phyloP scores from a whole-genome alignment of 345 rosid genomes.

The Murraya paniculata region DNA sequence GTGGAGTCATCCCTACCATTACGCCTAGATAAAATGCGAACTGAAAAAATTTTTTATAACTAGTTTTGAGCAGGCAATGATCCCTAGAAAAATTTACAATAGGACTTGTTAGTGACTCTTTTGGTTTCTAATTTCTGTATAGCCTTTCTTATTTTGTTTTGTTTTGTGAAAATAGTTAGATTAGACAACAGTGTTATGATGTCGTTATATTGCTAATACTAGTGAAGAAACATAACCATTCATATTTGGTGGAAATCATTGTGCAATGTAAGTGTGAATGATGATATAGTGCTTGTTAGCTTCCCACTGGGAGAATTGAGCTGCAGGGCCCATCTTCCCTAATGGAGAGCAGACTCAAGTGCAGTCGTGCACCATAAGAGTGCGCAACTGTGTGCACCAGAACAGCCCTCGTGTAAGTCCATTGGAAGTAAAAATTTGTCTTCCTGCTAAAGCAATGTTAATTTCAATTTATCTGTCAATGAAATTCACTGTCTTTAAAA shows the following conservation, averaged over 20 bases:
- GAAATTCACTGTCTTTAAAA: no score
- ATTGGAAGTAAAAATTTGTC: no score
- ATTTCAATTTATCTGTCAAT: no score
- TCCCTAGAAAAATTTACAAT: neutral
- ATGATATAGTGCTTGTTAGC: no score
- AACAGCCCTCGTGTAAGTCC: no score
- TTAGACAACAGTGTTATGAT: neutral
- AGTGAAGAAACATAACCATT: neutral
- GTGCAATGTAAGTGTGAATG: neutral
- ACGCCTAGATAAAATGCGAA: constrained; percentile 47
- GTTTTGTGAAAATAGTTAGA: constrained; percentile 2
- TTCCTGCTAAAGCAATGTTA: no score
- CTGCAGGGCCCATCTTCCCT: no score
- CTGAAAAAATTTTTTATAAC: neutral
- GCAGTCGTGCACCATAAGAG: no score
- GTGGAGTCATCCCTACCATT: constrained; percentile 68
- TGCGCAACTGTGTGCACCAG: no score
- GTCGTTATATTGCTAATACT: neutral
- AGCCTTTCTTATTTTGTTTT: neutral
- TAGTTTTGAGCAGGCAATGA: neutral
- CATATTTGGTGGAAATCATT: neutral
- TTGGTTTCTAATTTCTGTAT: constrained; percentile 1
- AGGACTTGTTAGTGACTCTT: neutral
- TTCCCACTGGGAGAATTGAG: no score
- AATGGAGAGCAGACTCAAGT: no score